A percentile compares a stretch with the other conserved stretches of the same genome.
Evolutionary conservation across 257 asterid species (phyloP).

Genomic region (Fraxinus cuspidata): DNA sequence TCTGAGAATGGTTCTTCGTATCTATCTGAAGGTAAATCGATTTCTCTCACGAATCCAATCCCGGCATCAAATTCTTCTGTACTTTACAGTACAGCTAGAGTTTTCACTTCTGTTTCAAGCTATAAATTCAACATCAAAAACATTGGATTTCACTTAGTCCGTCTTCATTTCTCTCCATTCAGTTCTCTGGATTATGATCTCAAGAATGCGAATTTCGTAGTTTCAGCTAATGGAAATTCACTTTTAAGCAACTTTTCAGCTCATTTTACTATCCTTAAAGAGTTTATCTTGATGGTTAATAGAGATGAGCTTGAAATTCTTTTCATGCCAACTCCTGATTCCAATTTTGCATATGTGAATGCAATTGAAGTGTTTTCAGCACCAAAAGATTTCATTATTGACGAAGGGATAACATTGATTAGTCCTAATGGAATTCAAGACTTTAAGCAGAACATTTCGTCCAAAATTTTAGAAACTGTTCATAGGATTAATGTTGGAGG

Average conservation of each 20-base stretch:
- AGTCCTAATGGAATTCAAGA: constrained; percentile 50
- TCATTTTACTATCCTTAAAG: constrained; percentile 41
- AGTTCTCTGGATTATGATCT: constrained; percentile 45
- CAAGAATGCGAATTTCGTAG: constrained; percentile 43
- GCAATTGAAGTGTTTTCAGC: constrained; percentile 78
- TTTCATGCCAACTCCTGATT: constrained; percentile 46
- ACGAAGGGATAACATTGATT: constrained; percentile 48
- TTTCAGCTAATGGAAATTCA: constrained; percentile 56
- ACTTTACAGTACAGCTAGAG: constrained; percentile 58
- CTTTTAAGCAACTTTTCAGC: constrained; percentile 42
- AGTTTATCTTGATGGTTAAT: constrained; percentile 62
- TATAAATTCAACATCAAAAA: constrained; percentile 50
- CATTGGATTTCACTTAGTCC: constrained; percentile 66
- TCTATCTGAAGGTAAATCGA: constrained; percentile 56
- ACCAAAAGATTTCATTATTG: constrained; percentile 66
- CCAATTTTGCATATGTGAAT: constrained; percentile 58
- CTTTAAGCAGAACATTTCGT: constrained; percentile 62
- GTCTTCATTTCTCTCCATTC: constrained; percentile 75
- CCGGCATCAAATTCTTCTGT: constrained; percentile 38
- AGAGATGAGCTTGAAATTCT: constrained; percentile 48
- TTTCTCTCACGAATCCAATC: constrained; percentile 47
- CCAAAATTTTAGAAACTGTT: constrained; percentile 60
- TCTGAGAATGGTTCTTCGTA: constrained; percentile 32
- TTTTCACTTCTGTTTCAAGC: constrained; percentile 52
- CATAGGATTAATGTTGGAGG: constrained; percentile 90